Conservation (phyloP, 345 rosid species). For the Trapa bicornis region DNA sequence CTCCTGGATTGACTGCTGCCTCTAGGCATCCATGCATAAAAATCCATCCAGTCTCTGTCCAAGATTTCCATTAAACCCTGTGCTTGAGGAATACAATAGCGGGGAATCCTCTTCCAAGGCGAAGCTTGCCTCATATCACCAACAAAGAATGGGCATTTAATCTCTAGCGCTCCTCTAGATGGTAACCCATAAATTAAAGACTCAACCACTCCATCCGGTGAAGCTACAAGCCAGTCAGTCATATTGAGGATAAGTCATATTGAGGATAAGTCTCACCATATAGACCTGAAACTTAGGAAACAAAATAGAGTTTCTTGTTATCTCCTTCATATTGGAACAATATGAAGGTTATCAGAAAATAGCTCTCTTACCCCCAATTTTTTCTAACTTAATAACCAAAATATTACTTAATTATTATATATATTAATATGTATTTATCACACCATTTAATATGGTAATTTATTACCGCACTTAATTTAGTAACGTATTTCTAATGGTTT, state of each 20-base stretch:
- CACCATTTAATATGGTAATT: no score
- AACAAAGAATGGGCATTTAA: conserved; percentile 51
- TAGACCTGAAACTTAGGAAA: conserved; percentile 39
- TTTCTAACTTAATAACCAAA: no score
- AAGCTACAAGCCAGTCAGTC: conserved; percentile 92
- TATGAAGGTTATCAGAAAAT: conserved; percentile 33
- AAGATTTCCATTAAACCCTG: conserved; percentile 81
- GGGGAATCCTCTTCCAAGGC: conserved; percentile 61
- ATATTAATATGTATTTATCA: no score
- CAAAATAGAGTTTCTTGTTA: conserved; percentile 32
- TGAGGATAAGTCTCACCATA: conserved; percentile 16
- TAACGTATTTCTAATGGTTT: no score
- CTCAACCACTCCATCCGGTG: conserved; percentile 66
- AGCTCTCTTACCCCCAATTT: conserved; percentile 45
- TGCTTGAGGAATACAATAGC: conserved; percentile 47
- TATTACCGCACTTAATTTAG: no score
- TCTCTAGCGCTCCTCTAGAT: conserved; percentile 47
- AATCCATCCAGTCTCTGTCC: conserved; percentile 74
- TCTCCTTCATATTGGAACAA: conserved; percentile 24
- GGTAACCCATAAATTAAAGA: conserved; percentile 25
- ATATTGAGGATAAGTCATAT: no score
- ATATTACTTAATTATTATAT: no score
- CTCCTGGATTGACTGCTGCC: conserved; percentile 55
- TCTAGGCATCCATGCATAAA: conserved; percentile 58
- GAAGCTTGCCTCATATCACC: conserved; percentile 24